Evolutionary conservation across 2,329 filamentous ascomycete genomes (phyloP), one percentile per base, ranked within the genome.

Genomic region (Parastagonospora nodorum): DNA sequence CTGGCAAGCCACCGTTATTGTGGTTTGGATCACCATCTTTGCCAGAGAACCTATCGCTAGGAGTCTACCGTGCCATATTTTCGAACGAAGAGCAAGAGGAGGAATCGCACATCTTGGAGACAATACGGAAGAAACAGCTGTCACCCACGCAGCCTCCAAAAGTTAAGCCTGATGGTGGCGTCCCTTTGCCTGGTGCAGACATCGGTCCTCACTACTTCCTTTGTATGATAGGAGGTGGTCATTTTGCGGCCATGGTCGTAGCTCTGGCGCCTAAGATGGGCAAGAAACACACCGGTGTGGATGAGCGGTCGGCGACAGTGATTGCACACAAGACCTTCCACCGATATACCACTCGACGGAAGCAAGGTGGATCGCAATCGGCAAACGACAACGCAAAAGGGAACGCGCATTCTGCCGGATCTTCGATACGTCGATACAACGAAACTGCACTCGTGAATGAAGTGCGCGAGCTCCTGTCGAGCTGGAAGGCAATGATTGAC

Each of bases 291-390:
- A 78, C 83, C 10, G 88, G 89, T 0, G 81, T 88, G 1, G 84
- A 96, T 68, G 92, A 95, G 59, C 83, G 90, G 45, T 89, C 96
- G 66, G 91, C 93, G 5, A 88, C 88, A 0, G 90, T 97, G 0
- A 82, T 97, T 38, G 93, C 92, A 0, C 93, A 97, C 75, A 99
- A 99, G 78, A 97, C 93, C 0, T 99, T 97, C 73, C 95, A 99
- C 73, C 84, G 94, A 50, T 99, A 99, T 70, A 99, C 95, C 0
- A 99, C 94, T 5, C 83, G 94, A 58, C 84, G 94, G 60, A 99
- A 99, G 73, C 94, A 99, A 73, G 94, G 94, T 79, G 94, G 95
- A 36, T 88, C 92, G 9, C 94, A 99, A 72, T 95, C 92, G 2
- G 88, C 93, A 27, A 97, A 92, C 71, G 94, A 99, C 72, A 89